These are phyloP conservation scores for Apiosordaria backusii DNA, from an alignment of 495 filamentous ascomycete species.

Conservation along the genomic window DNA sequence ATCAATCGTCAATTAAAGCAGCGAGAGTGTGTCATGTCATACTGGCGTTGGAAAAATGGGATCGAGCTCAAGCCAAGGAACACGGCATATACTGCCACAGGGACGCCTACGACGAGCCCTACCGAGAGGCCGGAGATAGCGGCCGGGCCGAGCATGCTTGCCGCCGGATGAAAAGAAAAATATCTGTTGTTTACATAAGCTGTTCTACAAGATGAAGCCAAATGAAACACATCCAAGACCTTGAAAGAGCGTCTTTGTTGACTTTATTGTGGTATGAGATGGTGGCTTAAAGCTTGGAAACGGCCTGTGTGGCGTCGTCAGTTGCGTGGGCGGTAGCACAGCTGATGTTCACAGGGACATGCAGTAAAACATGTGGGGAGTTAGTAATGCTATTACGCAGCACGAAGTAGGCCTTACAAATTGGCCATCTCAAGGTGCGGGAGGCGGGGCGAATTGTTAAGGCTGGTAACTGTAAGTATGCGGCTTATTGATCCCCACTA, in stretches of 20 bases:
- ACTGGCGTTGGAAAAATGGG: slow-evolving; percentile 59
- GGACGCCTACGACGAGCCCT: slow-evolving; percentile 42
- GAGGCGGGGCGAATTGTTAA: background rate
- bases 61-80: slow-evolving; percentile 47
- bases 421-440: background rate
- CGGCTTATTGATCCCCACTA: background rate
- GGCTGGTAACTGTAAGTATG: background rate
- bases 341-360: background rate
- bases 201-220: background rate
- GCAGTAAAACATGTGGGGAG: background rate
- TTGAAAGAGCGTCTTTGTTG: background rate
- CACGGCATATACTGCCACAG: slow-evolving; percentile 39
- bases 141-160: background rate
- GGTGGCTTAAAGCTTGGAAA: background rate
- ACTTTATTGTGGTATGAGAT: background rate
- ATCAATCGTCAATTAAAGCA: background rate
- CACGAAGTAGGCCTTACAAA: no score
- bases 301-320: background rate
- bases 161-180: no score
- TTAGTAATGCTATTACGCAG: background rate
- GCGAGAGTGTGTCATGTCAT: slow-evolving; percentile 28
- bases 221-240: background rate
- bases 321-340: background rate
- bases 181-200: no score
- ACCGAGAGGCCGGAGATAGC: slow-evolving; percentile 15